These are phyloP conservation scores for Salvia rosmarinus DNA, from an alignment of 257 asterid species.

Conservation along the genomic window DNA sequence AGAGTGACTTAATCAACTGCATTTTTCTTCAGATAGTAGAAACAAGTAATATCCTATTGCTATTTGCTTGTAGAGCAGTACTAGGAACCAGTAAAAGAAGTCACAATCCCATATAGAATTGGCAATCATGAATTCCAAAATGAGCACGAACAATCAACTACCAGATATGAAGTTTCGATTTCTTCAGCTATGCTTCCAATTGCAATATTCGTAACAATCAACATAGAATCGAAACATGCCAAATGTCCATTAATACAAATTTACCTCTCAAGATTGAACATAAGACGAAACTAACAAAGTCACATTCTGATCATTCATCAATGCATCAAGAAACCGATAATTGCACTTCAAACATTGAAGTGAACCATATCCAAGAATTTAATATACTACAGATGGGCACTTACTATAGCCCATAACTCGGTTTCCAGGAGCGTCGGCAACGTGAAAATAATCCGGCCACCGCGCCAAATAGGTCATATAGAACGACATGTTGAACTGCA, in stretches of 20 bases:
- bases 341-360: not conserved
- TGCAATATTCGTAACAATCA: not conserved
- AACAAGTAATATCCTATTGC: not conserved
- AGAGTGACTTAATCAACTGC: not conserved
- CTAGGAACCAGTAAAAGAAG: not conserved
- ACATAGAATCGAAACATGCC: not conserved
- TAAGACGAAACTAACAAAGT: not conserved
- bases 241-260: constrained; percentile 15
- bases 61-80: not conserved
- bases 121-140: not conserved
- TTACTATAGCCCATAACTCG: constrained; percentile 69
- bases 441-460: constrained; percentile 97
- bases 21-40: not conserved
- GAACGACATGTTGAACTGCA: constrained; percentile 74
- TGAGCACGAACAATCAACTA: not conserved
- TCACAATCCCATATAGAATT: not conserved
- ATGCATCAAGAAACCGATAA: not conserved
- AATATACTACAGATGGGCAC: constrained; percentile 24
- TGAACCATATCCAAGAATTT: constrained; percentile 4
- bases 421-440: constrained; percentile 87
- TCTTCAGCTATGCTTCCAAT: not conserved
- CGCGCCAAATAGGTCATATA: constrained; percentile 95
- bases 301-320: not conserved
- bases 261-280: not conserved
- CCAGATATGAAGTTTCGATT: not conserved